Evolutionary conservation across 2,329 filamentous ascomycete genomes (phyloP).

Genomic region (Diaporthe vexans): DNA sequence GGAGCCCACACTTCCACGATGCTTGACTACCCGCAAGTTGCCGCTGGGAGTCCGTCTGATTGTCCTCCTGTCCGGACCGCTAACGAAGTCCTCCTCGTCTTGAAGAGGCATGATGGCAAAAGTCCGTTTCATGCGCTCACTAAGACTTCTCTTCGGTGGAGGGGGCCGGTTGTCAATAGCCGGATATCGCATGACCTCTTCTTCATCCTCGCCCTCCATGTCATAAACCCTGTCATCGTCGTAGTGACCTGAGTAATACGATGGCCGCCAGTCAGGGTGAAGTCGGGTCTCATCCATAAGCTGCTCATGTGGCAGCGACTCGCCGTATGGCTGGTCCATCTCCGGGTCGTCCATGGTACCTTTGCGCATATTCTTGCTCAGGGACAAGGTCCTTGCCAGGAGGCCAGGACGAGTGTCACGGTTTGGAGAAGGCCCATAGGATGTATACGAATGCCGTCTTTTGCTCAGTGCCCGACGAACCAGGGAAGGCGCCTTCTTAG

Average conservation of each 20-base stretch:
- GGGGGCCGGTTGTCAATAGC: constrained; percentile 61
- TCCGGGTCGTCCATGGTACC: constrained; percentile 47
- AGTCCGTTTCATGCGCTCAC: constrained; percentile 68
- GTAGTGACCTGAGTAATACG: constrained; percentile 56
- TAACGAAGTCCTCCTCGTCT: constrained; percentile 50
- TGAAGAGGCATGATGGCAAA: constrained; percentile 72
- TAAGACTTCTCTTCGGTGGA: constrained; percentile 63
- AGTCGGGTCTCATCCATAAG: constrained; percentile 68
- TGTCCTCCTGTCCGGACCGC: constrained; percentile 65
- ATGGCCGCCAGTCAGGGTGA: constrained; percentile 74
- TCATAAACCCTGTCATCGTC: constrained; percentile 48
- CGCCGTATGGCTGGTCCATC: constrained; percentile 47
- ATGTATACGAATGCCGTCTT: constrained; percentile 57
- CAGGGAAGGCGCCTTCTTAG: constrained; percentile 63
- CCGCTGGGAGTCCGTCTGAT: constrained; percentile 72
- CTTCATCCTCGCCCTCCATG: constrained; percentile 49
- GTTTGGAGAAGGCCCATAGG: constrained; percentile 58
- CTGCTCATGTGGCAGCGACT: constrained; percentile 56
- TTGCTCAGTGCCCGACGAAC: constrained; percentile 68
- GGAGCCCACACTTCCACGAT: constrained; percentile 63
- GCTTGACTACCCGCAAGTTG: constrained; percentile 70
- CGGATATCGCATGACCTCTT: constrained; percentile 46
- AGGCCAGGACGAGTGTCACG: constrained; percentile 55
- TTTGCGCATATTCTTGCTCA: constrained; percentile 59
- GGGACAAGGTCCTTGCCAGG: constrained; percentile 66